Conservation (phyloP, 331 rosid genomes). For the Pyracantha coccinea region DNA sequence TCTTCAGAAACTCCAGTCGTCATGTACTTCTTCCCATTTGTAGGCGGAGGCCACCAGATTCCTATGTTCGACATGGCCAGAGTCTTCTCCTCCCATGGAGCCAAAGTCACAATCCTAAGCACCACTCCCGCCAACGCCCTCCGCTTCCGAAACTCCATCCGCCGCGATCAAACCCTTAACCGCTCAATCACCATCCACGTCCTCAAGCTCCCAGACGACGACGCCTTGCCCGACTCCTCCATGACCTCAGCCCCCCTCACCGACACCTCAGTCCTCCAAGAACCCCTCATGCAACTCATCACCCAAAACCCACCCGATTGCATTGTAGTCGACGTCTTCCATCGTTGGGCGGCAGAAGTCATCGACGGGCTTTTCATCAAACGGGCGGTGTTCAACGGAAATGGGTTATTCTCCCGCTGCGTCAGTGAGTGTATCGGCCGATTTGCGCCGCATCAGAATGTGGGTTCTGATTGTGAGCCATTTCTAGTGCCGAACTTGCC, state of each 20-base stretch:
- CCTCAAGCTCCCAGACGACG: neutral
- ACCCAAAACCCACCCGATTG: constrained; percentile 24
- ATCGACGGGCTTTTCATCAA: constrained; percentile 34
- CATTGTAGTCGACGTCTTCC: constrained; percentile 38
- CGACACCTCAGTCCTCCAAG: constrained; percentile 12
- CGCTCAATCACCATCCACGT: neutral
- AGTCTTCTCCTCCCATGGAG: constrained; percentile 11
- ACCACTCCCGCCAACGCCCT: neutral
- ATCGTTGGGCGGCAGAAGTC: constrained; percentile 43
- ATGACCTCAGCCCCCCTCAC: neutral
- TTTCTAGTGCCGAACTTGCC: constrained; percentile 44
- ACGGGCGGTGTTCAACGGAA: constrained; percentile 33
- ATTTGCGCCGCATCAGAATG: constrained; percentile 27
- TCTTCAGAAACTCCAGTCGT: neutral
- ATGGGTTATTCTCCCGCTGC: constrained; percentile 28
- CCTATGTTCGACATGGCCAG: constrained; percentile 21
- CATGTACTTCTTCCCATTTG: constrained; percentile 18
- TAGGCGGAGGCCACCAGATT: constrained; percentile 19
- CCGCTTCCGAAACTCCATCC: constrained; percentile 2
- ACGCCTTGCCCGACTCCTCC: neutral
- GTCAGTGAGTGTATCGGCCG: neutral
- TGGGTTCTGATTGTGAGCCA: constrained; percentile 29
- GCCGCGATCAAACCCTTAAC: constrained; percentile 1
- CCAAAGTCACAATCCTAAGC: constrained; percentile 5
- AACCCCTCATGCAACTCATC: constrained; percentile 17